These are phyloP conservation scores for Cryptosporidium sp. DNA, from an alignment of 169 alveolate species.

Conservation along the genomic window DNA sequence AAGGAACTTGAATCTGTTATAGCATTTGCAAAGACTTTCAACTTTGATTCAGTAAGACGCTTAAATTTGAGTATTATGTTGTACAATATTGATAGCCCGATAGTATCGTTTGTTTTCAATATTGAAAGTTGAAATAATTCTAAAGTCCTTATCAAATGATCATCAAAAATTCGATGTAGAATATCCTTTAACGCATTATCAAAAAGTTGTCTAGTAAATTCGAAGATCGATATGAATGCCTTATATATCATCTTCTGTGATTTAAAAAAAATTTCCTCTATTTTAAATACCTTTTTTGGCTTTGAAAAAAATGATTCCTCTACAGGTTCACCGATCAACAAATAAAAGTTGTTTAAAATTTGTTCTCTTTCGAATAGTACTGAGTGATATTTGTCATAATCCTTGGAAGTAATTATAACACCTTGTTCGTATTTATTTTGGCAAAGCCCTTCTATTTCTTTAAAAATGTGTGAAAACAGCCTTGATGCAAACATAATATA, in stretches of 20 bases:
- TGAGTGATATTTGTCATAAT: slow-evolving; percentile 29
- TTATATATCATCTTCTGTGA: slow-evolving; percentile 51
- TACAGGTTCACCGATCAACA: not conserved
- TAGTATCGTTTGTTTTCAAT: slow-evolving; percentile 37
- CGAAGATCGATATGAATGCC: slow-evolving; percentile 19
- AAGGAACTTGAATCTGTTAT: slow-evolving; percentile 9
- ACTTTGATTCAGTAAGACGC: slow-evolving; percentile 1
- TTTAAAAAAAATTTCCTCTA: slow-evolving; percentile 46
- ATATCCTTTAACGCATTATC: not conserved
- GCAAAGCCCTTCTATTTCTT: slow-evolving; percentile 1
- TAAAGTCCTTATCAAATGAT: slow-evolving; percentile 5
- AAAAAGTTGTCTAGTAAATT: slow-evolving; percentile 23
- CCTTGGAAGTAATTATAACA: slow-evolving; percentile 29
- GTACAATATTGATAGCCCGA: slow-evolving; percentile 21
- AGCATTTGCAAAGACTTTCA: slow-evolving; percentile 9
- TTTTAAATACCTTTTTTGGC: not conserved
- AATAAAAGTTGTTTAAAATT: slow-evolving; percentile 40
- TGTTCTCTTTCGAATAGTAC: slow-evolving; percentile 20
- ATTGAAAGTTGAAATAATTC: not conserved
- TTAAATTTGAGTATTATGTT: slow-evolving; percentile 12
- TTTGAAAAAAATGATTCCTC: not conserved
- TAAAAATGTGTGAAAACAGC: not conserved
- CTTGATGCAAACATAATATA: not conserved
- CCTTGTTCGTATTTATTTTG: not conserved
- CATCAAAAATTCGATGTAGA: not conserved